Evolutionary conservation across 441 rosid species (phyloP).

Genomic region (Eruca vesicaria): DNA sequence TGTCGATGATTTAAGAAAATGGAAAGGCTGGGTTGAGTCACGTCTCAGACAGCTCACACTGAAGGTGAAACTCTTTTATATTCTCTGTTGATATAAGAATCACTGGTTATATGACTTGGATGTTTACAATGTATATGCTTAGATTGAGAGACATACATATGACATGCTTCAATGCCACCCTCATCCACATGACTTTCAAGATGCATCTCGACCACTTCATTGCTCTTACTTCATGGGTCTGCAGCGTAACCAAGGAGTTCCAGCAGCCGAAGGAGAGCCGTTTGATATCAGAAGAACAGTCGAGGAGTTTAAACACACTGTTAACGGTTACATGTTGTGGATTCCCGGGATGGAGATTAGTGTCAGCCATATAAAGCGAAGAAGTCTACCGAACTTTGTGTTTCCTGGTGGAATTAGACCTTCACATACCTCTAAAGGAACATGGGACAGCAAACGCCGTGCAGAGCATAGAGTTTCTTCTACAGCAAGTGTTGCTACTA

Average conservation of each 20-base stretch:
- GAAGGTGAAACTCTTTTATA: conserved; percentile 51
- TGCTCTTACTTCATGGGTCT: conserved; percentile 93
- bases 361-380: conserved; percentile 72
- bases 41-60: conserved; percentile 92
- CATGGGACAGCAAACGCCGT: conserved; percentile 68
- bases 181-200: conserved; percentile 81
- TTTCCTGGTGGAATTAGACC: conserved; percentile 88
- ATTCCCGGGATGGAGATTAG: conserved; percentile 84
- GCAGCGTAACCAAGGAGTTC: conserved; percentile 91
- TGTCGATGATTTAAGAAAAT: conserved; percentile 81
- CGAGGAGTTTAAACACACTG: conserved; percentile 76
- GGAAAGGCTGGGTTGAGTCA: conserved; percentile 99
- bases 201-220: conserved; percentile 65
- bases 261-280: conserved; percentile 70
- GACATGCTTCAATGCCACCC: conserved; percentile 96
- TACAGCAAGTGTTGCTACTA: conserved; percentile 6
- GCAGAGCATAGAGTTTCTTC: conserved; percentile 43
- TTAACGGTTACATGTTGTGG: conserved; percentile 56
- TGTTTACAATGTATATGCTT: conserved; percentile 25
- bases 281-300: conserved; percentile 93
- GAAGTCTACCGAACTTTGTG: conserved; percentile 73
- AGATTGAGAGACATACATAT: conserved; percentile 88
- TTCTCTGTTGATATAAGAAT: neutral
- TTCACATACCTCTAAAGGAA: conserved; percentile 59
- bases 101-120: neutral